Conservation (phyloP, 2,329 filamentous ascomycete genomes). For the Lachnellula occidentalis region DNA sequence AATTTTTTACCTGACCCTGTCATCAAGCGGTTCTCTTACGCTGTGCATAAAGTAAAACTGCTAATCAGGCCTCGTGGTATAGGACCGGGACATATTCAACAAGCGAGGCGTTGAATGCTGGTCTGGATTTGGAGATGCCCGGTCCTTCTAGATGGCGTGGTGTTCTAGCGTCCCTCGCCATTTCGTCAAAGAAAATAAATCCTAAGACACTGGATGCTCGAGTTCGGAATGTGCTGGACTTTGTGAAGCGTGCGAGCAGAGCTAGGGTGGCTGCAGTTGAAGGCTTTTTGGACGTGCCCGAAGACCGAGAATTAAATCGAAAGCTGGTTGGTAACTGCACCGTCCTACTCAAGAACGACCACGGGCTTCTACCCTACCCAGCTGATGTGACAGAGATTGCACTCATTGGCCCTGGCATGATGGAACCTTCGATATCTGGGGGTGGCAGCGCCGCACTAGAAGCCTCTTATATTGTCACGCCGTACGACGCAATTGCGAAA, state of each 20-base stretch:
- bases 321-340: slow-evolving; percentile 52
- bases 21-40: no score
- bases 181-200: slow-evolving; percentile 1
- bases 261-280: slow-evolving; percentile 3
- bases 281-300: slow-evolving; percentile 15
- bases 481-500: slow-evolving; percentile 58
- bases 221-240: slow-evolving; percentile 8
- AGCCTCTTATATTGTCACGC: slow-evolving; percentile 62
- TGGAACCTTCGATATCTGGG: slow-evolving; percentile 49
- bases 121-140: slow-evolving; percentile 35
- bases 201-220: slow-evolving; percentile 5
- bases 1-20: no score
- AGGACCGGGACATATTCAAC: slow-evolving; percentile 21
- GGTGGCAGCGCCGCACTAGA: slow-evolving; percentile 56
- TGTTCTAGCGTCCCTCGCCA: slow-evolving; percentile 5
- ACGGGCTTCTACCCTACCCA: slow-evolving; percentile 44
- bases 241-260: slow-evolving; percentile 7
- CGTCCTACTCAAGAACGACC: slow-evolving; percentile 58
- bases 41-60: no score
- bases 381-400: slow-evolving; percentile 35
- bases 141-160: slow-evolving; percentile 30
- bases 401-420: slow-evolving; percentile 47
- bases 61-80: no score
- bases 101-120: slow-evolving; percentile 27
- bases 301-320: slow-evolving; percentile 40